Evolutionary conservation across 805 yeast species (phyloP).

Genomic region (Saccharomyces kudriavzevii): DNA sequence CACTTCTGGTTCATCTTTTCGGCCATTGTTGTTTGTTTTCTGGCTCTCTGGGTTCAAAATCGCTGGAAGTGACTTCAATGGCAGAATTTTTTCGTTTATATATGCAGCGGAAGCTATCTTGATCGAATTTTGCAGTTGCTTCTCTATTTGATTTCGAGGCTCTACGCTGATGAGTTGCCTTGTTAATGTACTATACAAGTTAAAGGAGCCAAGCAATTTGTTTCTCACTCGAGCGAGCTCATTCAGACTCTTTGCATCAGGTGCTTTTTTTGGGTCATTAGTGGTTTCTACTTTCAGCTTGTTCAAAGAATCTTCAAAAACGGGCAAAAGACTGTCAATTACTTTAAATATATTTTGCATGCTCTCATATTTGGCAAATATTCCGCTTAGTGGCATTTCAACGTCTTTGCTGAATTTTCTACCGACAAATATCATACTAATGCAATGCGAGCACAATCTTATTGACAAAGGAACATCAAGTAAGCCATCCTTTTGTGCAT

Average conservation of each 20-base stretch:
- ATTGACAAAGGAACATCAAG: slow-evolving; percentile 30
- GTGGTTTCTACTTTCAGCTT: slow-evolving; percentile 27
- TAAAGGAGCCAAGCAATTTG: slow-evolving; percentile 41
- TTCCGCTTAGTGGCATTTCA: slow-evolving; percentile 26
- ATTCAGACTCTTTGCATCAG: slow-evolving; percentile 24
- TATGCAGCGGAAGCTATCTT: slow-evolving; percentile 48
- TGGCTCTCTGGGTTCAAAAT: slow-evolving; percentile 12
- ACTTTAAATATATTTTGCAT: slow-evolving; percentile 33
- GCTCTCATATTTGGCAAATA: slow-evolving; percentile 37
- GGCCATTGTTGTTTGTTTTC: slow-evolving; percentile 16
- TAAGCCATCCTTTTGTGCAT: slow-evolving; percentile 11
- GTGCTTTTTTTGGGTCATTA: slow-evolving; percentile 11
- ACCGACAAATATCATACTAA: slow-evolving; percentile 48
- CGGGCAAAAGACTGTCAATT: slow-evolving; percentile 36
- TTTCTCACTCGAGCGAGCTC: slow-evolving; percentile 37
- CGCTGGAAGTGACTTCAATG: slow-evolving; percentile 51
- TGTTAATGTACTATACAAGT: slow-evolving; percentile 42
- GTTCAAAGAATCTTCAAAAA: slow-evolving; percentile 34
- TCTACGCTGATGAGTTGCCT: slow-evolving; percentile 35
- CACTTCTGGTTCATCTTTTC: slow-evolving; percentile 8
- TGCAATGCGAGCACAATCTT: slow-evolving; percentile 66
- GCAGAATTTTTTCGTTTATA: slow-evolving; percentile 59
- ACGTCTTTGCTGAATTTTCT: slow-evolving; percentile 41
- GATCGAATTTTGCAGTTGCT: slow-evolving; percentile 44
- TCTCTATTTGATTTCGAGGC: slow-evolving; percentile 37